phyloP scores from a whole-genome alignment of 352 stramenopile species.

The Globisporangium paddicum region DNA sequence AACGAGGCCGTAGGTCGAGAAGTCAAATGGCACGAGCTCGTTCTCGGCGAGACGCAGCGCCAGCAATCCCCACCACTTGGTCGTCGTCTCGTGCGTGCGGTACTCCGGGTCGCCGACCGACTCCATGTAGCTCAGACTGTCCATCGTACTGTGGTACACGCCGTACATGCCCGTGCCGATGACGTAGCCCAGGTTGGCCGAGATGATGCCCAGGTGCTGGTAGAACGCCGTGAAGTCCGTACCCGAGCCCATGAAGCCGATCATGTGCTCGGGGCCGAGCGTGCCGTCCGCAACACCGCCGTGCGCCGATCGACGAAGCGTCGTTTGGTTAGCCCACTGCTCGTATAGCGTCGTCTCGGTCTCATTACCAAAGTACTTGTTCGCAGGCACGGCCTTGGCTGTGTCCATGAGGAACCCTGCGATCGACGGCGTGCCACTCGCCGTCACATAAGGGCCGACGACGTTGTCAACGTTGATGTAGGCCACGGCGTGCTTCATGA shows the following conservation, averaged over 20 bases:
- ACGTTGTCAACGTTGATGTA: conserved; percentile 88
- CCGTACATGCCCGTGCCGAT: conserved; percentile 40
- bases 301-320: conserved; percentile 16
- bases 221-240: conserved; percentile 77
- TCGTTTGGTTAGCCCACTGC: conserved; percentile 32
- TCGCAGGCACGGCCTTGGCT: conserved; percentile 52
- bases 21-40: conserved; percentile 62
- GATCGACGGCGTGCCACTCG: conserved; percentile 68
- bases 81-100: conserved; percentile 38
- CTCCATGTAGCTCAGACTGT: conserved; percentile 72
- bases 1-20: conserved; percentile 48
- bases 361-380: conserved; percentile 30
- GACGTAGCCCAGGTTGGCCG: conserved; percentile 57
- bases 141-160: conserved; percentile 84
- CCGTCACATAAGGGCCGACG: conserved; percentile 42
- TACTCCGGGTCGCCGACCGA: conserved; percentile 58
- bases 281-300: conserved; percentile 10
- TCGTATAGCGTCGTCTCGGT: conserved; percentile 27
- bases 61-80: conserved; percentile 61
- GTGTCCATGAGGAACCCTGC: conserved; percentile 49
- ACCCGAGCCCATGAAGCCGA: conserved; percentile 46
- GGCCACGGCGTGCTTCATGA: conserved; percentile 54
- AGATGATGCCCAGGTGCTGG: conserved; percentile 76
- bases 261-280: conserved; percentile 30
- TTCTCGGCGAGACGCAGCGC: conserved; percentile 51